Evolutionary conservation across 768 basidiomycete genomes (phyloP).

Genomic region (Daedaleopsis sinensis): DNA sequence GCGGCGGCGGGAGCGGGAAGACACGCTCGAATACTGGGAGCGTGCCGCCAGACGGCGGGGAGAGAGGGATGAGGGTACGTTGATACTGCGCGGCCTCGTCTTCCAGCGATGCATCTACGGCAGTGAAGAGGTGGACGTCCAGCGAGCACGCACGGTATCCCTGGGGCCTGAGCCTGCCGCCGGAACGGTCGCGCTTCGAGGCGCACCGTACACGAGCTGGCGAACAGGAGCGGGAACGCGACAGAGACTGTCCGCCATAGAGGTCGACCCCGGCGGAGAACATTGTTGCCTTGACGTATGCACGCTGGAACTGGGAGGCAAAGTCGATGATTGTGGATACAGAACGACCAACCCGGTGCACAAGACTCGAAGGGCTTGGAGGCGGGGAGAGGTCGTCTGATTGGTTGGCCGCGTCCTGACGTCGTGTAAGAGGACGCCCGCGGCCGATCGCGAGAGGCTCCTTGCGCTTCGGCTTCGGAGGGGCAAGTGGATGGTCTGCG

Average conservation of each 20-base stretch:
- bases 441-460: slow-evolving; percentile 15
- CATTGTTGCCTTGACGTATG: slow-evolving; percentile 57
- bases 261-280: slow-evolving; percentile 42
- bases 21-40: slow-evolving; percentile 28
- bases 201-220: slow-evolving; percentile 7
- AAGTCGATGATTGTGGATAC: slow-evolving; percentile 49
- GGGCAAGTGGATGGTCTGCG: slow-evolving; percentile 17
- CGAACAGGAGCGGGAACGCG: slow-evolving; percentile 24
- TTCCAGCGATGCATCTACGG: slow-evolving; percentile 6
- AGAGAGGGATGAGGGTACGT: slow-evolving; percentile 26
- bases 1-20: slow-evolving; percentile 39
- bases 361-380: slow-evolving; percentile 17
- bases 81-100: slow-evolving; percentile 7
- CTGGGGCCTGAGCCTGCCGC: slow-evolving; percentile 35
- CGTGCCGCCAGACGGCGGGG: slow-evolving; percentile 35
- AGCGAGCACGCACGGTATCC: slow-evolving; percentile 47
- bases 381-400: slow-evolving; percentile 16
- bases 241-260: slow-evolving; percentile 19
- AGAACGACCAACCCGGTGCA: slow-evolving; percentile 38
- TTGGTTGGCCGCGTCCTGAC: not conserved
- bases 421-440: slow-evolving; percentile 18
- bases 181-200: slow-evolving; percentile 8
- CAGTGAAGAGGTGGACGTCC: slow-evolving; percentile 48
- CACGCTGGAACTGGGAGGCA: slow-evolving; percentile 59
- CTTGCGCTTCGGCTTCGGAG: slow-evolving; percentile 3